These are phyloP conservation scores for Botryotinia globosa DNA, from an alignment of 2,329 filamentous ascomycete genomes.

Conservation along the genomic window DNA sequence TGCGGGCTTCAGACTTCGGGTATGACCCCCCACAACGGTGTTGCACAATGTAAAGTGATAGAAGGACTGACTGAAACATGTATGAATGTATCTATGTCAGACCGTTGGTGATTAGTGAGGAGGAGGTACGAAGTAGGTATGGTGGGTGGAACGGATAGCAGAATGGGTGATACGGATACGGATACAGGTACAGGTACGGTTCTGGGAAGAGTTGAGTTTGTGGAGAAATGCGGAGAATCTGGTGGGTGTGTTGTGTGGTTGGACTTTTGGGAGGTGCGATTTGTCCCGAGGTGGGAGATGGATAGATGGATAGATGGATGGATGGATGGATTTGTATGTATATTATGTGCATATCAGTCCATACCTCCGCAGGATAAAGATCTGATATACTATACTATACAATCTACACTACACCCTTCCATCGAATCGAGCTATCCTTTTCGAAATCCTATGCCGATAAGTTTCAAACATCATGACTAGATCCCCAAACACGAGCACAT, in stretches of 20 bases:
- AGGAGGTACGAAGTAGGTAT: not conserved
- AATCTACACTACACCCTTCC: too few species aligned
- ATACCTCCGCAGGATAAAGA: too few species aligned
- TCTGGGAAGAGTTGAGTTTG: not conserved
- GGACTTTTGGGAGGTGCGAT: too few species aligned
- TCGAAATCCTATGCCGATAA: not conserved
- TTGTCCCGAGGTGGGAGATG: too few species aligned
- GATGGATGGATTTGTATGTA: not conserved
- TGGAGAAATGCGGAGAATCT: not conserved
- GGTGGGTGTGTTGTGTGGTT: not conserved
- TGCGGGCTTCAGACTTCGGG: not conserved
- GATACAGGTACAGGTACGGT: not conserved
- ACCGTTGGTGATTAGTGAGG: not conserved
- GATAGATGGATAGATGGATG: too few species aligned
- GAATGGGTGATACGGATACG: not conserved
- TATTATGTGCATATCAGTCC: not conserved
- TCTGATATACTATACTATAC: not conserved
- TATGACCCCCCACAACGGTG: not conserved
- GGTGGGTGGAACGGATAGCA: not conserved
- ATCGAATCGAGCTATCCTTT: too few species aligned
- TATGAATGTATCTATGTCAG: not conserved
- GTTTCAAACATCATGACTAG: not conserved
- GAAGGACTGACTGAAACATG: not conserved
- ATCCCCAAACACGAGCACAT: not conserved
- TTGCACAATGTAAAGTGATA: not conserved